Evolutionary conservation across 768 basidiomycete species (phyloP).

Genomic region (Rhodocollybia butyracea): DNA sequence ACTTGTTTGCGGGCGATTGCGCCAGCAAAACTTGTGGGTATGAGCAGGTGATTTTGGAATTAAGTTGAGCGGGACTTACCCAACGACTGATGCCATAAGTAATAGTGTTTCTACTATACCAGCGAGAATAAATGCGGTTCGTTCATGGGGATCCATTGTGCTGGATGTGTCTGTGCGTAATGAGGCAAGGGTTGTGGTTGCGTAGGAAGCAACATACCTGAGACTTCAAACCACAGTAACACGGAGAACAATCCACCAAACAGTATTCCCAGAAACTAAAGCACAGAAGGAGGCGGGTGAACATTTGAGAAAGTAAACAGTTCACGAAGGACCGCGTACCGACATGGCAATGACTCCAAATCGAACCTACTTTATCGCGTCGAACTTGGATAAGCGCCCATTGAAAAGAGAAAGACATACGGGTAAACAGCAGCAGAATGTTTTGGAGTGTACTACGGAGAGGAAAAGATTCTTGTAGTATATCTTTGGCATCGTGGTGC

Average conservation of each 20-base stretch:
- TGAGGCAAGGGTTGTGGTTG: neutral
- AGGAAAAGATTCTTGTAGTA: constrained; percentile 43
- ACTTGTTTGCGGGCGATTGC: constrained; percentile 57
- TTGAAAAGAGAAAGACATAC: constrained; percentile 32
- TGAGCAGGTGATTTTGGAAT: neutral
- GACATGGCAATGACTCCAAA: constrained; percentile 57
- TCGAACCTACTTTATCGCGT: constrained; percentile 8
- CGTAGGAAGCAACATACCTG: constrained; percentile 37
- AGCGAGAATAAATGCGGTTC: constrained; percentile 44
- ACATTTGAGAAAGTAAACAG: no score
- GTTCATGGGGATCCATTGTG: constrained; percentile 28
- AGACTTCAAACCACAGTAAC: constrained; percentile 60
- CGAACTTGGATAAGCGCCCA: neutral
- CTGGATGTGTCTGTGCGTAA: constrained; percentile 27
- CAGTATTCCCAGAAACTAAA: constrained; percentile 41
- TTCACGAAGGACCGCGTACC: neutral
- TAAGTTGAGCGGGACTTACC: constrained; percentile 34
- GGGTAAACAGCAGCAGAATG: constrained; percentile 62
- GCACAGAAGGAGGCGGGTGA: neutral
- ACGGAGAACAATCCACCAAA: constrained; percentile 51
- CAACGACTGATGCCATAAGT: constrained; percentile 50
- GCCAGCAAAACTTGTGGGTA: constrained; percentile 53
- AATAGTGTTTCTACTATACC: constrained; percentile 54
- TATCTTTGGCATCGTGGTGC: constrained; percentile 16
- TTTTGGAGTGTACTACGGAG: constrained; percentile 45